phyloP scores from a whole-genome alignment of 148 eudicot genomes.

The Silene uniflora region DNA sequence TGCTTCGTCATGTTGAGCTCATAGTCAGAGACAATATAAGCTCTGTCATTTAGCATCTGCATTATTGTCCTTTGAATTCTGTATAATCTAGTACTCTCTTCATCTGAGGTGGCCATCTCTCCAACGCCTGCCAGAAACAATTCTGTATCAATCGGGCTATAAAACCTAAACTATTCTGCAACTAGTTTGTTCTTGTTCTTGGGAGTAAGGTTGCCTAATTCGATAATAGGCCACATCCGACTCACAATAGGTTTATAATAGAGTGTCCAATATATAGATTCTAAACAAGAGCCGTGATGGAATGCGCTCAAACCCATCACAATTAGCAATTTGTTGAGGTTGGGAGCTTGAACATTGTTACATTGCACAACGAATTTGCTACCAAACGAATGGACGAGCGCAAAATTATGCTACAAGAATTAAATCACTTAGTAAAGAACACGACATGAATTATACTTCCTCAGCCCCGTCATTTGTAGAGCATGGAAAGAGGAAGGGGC shows the following conservation, averaged over 20 bases:
- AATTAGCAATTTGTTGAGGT: neutral
- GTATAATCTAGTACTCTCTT: conserved; percentile 47
- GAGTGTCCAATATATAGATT: too few relatives aligned
- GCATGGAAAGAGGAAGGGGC: too few relatives aligned
- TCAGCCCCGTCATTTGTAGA: too few relatives aligned
- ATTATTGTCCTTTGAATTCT: conserved; percentile 59
- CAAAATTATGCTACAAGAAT: neutral
- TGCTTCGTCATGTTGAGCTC: conserved; percentile 55
- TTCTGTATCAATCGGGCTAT: neutral
- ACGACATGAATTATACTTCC: too few relatives aligned
- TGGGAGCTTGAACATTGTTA: neutral
- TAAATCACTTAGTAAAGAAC: neutral
- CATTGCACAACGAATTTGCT: neutral
- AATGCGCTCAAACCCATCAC: neutral
- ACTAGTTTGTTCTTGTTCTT: neutral
- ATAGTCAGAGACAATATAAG: conserved; percentile 50
- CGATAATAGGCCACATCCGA: neutral
- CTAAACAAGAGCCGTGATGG: neutral
- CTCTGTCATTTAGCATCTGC: conserved; percentile 66
- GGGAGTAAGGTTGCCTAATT: neutral
- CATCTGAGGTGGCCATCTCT: conserved; percentile 33
- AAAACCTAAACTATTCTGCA: neutral
- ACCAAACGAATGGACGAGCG: too few relatives aligned
- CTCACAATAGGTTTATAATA: neutral
- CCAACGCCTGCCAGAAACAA: neutral